phyloP scores from a whole-genome alignment of 352 stramenopile genomes.

The Phytophthora meadii region DNA sequence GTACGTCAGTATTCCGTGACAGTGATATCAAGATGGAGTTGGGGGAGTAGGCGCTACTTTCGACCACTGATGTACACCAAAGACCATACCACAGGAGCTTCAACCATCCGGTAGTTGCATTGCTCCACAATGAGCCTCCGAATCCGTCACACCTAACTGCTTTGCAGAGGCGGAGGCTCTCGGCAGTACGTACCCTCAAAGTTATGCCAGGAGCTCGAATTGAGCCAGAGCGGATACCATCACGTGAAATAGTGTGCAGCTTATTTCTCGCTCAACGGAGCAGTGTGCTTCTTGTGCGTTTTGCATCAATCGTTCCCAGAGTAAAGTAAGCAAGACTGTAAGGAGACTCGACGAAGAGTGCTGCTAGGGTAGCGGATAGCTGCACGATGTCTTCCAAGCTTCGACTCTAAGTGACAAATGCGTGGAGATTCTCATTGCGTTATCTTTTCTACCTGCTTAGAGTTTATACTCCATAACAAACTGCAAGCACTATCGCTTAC shows the following conservation, averaged over 20 bases:
- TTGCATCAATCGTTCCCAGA: slow-evolving; percentile 35
- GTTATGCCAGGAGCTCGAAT: slow-evolving; percentile 11
- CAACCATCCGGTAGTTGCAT: slow-evolving; percentile 36
- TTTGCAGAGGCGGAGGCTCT: slow-evolving; percentile 9
- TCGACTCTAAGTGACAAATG: slow-evolving; percentile 17
- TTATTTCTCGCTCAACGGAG: slow-evolving; percentile 14
- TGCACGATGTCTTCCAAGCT: slow-evolving; percentile 19
- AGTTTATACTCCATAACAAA: slow-evolving; percentile 7
- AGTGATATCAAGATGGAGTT: slow-evolving; percentile 89
- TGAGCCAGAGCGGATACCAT: slow-evolving; percentile 18
- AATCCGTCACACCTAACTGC: slow-evolving; percentile 1
- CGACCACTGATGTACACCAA: slow-evolving; percentile 6
- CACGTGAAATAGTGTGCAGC: slow-evolving; percentile 25
- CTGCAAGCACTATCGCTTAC: slow-evolving; percentile 28
- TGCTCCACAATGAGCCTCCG: slow-evolving; percentile 18
- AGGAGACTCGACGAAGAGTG: slow-evolving; percentile 21
- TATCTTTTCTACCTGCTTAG: slow-evolving; percentile 22
- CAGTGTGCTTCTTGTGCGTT: slow-evolving; percentile 8
- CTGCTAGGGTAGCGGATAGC: slow-evolving; percentile 6
- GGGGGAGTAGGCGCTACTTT: slow-evolving; percentile 49
- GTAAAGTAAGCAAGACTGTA: slow-evolving; percentile 31
- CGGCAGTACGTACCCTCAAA: slow-evolving; percentile 19
- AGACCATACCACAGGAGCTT: slow-evolving; percentile 12
- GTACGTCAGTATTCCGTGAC: slow-evolving; percentile 83
- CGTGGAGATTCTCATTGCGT: slow-evolving; percentile 30